Base-by-base conservation (phyloP, 345 rosid species). In the Populus euphratica region DNA sequence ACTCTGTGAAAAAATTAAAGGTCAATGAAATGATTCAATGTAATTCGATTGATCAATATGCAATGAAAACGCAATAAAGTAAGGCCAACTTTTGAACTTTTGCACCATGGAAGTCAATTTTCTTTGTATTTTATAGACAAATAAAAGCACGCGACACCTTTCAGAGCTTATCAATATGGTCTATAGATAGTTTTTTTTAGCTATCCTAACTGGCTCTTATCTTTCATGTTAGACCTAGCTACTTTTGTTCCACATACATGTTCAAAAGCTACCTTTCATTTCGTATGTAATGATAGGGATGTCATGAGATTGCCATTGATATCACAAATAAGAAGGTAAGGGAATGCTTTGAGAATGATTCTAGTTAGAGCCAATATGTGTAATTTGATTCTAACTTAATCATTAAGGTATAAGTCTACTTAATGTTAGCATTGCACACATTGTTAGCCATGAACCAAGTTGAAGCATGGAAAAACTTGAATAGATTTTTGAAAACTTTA, bases 181-280 rank as follows among this genome's bases (percentile, higher is more conserved):
- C 72, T 14, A 12, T 73, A 41, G 83, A 87, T 83, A 77, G 78
- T 83, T 83, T 72, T 76, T 79, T 62, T 63, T 9, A 82, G 90
- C 86, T 86, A 82, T 8, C 47, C 77, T 80, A 74, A 84, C 85
- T 52, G 78, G 23, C 84, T 81, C 85, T 87, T 29, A 54, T 83
- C 81, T 56, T 79, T 62, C 82, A 79, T 74, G 69, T 74, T 68
- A 79, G 82, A 47, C 78, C 64, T 27, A 33, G 5, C 35, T 33
- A 16, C 31, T n/a, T 74, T 70, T 79, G 75, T 69, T 78, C 73
- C 21, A 63, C 20, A 13, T 29, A 1, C 8, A 13, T 20, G 10
- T 36, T 72, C 23, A 21, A 10, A 8, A 12, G n/a, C 25, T 13
- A 68, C 17, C 43, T 68, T 39, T 68, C 49, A 25, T 21, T 1